A percentile compares a stretch with the other conserved stretches of the same genome.
Evolutionary conservation across 2,329 filamentous ascomycete genomes (phyloP).

Genomic region (Sclerotinia borealis): DNA sequence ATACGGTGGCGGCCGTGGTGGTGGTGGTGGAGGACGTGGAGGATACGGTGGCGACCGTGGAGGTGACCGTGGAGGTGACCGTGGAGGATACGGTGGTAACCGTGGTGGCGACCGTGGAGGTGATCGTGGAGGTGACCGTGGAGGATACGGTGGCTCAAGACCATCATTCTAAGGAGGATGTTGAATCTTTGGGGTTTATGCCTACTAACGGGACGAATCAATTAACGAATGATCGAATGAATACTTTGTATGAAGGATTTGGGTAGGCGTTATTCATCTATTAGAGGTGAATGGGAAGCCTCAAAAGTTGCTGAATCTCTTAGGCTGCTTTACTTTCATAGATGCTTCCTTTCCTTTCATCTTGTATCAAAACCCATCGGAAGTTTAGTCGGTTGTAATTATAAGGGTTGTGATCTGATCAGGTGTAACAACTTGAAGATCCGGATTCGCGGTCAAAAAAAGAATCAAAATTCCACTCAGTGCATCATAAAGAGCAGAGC

Average conservation of each 20-base stretch:
- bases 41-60: not conserved
- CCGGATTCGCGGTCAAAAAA: conserved; percentile 16
- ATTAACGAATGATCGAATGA: conserved; percentile 8
- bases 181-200: not conserved
- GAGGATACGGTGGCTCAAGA: not conserved
- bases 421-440: conserved; percentile 17
- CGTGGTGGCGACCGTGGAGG: conserved; percentile 4
- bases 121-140: not conserved
- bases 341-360: conserved; percentile 17
- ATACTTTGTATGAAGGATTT: conserved; percentile 16
- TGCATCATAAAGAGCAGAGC: not conserved
- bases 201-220: not conserved
- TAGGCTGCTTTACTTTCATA: conserved; percentile 12
- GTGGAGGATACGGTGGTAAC: not conserved
- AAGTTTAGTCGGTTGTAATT: conserved; percentile 22
- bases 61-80: not conserved
- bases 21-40: conserved; percentile 8
- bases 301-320: conserved; percentile 21
- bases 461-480: conserved; percentile 5
- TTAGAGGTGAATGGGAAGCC: conserved; percentile 18
- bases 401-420: conserved; percentile 22
- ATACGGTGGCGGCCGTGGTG: not conserved
- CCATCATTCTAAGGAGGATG: not conserved
- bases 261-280: conserved; percentile 8
- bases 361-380: conserved; percentile 24